Conservation (phyloP, 352 stramenopile species). For the Globisporangium okanoganense region DNA sequence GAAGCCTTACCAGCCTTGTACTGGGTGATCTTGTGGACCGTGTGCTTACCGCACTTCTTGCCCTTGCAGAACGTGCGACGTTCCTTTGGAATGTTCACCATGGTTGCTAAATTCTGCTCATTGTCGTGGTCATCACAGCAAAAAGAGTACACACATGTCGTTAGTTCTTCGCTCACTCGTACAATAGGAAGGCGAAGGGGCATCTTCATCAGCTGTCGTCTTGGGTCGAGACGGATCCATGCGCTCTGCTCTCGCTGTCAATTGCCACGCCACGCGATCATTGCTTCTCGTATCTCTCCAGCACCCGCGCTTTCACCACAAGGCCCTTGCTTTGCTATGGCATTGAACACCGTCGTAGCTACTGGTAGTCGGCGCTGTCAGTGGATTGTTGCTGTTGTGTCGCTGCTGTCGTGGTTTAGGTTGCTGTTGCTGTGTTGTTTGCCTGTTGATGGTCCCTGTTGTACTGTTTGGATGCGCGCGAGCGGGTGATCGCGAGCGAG, state of each 20-base stretch:
- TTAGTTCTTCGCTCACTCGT: background rate
- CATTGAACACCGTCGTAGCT: background rate
- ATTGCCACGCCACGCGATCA: background rate
- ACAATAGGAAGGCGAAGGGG: background rate
- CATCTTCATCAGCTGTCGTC: background rate
- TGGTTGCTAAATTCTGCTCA: conserved; percentile 83
- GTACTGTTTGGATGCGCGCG: background rate
- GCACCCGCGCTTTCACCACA: background rate
- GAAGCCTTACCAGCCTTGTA: conserved; percentile 99
- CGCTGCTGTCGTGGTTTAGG: background rate
- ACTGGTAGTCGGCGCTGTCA: background rate
- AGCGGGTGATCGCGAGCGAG: background rate
- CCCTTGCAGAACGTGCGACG: conserved; percentile 98
- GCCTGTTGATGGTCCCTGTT: background rate
- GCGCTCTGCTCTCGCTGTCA: background rate
- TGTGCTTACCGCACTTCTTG: conserved; percentile 99
- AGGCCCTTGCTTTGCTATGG: background rate
- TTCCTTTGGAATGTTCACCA: conserved; percentile 99
- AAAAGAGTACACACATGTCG: conserved; percentile 4
- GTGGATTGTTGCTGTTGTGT: background rate
- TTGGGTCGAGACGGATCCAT: background rate
- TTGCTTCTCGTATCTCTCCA: background rate
- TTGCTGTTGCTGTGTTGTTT: background rate
- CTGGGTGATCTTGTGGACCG: conserved; percentile 99
- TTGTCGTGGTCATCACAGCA: background rate